Conservation (phyloP, 768 basidiomycete genomes). For the Suillus subaureus region DNA sequence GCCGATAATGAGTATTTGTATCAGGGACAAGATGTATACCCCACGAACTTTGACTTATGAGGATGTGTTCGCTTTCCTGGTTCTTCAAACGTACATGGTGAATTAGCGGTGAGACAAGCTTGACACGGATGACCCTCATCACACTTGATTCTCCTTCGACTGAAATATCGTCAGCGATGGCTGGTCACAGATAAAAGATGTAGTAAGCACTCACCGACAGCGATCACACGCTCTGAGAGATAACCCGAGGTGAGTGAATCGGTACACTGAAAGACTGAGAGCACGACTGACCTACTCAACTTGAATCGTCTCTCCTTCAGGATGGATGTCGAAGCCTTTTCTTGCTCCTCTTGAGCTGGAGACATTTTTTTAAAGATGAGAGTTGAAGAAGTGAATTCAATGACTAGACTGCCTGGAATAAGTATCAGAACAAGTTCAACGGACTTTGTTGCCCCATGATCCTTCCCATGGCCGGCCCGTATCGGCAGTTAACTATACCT, state of each 20-base stretch:
- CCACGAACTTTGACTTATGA: constrained; percentile 82
- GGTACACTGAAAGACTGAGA: constrained; percentile 6
- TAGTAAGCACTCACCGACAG: constrained; percentile 65
- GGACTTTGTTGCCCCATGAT: constrained; percentile 5
- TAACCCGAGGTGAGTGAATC: constrained; percentile 13
- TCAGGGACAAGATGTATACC: constrained; percentile 13
- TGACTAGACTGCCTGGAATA: constrained; percentile 20
- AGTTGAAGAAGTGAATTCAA: constrained; percentile 15
- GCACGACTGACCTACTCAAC: constrained; percentile 67
- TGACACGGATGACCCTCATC: constrained; percentile 90
- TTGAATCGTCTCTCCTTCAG: constrained; percentile 87
- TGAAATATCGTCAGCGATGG: constrained; percentile 27
- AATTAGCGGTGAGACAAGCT: constrained; percentile 81
- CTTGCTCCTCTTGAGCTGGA: constrained; percentile 38
- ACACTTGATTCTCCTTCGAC: constrained; percentile 83
- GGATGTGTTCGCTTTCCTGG: constrained; percentile 84
- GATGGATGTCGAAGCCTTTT: constrained; percentile 49
- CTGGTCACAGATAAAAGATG: neutral
- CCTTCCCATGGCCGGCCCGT: constrained; percentile 23
- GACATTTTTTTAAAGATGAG: constrained; percentile 24
- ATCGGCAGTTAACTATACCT: constrained; percentile 15
- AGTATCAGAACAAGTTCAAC: constrained; percentile 26
- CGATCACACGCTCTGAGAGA: constrained; percentile 82
- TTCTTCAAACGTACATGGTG: constrained; percentile 85
- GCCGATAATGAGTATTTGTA: neutral